Evolutionary conservation across 257 asterid species (phyloP).

Genomic region (Craterostigma plantagineum): DNA sequence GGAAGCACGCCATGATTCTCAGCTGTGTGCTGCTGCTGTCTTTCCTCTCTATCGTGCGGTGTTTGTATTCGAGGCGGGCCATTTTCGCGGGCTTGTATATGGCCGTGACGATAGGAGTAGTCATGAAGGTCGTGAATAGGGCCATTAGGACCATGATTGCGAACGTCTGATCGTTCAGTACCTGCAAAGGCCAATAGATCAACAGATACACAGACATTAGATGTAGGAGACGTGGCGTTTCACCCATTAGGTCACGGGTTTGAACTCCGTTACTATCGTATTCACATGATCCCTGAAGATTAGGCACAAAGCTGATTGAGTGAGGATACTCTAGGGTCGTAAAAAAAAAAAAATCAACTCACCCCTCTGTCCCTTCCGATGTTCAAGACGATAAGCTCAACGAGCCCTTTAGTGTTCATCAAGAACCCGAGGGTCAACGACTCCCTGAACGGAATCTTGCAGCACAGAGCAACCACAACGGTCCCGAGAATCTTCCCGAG

Average conservation of each 20-base stretch:
- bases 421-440: background rate
- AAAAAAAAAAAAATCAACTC: no score
- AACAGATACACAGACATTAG: background rate
- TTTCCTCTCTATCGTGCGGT: conserved; percentile 26
- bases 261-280: no score
- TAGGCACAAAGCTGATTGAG: no score
- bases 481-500: background rate
- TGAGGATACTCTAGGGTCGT: background rate
- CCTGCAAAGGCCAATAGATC: conserved; percentile 9
- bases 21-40: conserved; percentile 16
- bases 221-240: no score
- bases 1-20: conserved; percentile 33
- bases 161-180: conserved; percentile 44
- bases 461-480: background rate
- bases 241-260: background rate
- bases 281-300: no score
- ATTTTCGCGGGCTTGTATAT: conserved; percentile 34
- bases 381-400: background rate
- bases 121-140: conserved; percentile 40
- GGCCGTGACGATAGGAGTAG: conserved; percentile 26
- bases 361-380: background rate
- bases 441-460: background rate
- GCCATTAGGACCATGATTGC: conserved; percentile 52
- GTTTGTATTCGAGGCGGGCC: conserved; percentile 19
- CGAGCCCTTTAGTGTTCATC: background rate